phyloP scores from a whole-genome alignment of 352 stramenopile species.

The Thalassiosira mediterranea region DNA sequence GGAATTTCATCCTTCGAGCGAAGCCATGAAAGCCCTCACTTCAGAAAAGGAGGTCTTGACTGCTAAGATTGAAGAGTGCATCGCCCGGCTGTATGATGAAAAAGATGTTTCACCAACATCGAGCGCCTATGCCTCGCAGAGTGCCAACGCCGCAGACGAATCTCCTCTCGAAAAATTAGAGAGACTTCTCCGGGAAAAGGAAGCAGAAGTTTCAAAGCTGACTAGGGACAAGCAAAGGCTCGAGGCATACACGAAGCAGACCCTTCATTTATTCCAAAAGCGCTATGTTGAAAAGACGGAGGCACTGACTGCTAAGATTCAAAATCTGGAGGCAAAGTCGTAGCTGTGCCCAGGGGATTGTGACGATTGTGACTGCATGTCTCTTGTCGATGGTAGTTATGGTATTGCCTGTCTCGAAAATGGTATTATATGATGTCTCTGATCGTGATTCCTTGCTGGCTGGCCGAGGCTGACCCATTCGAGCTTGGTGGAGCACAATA shows the following conservation, averaged over 20 bases:
- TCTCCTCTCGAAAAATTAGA: conserved; percentile 9
- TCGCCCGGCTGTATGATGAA: conserved; percentile 10
- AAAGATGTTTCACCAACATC: conserved; percentile 1
- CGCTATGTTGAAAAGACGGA: conserved; percentile 5
- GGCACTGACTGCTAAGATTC: too few species aligned
- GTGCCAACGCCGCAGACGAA: not conserved
- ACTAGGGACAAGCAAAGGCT: conserved; percentile 15
- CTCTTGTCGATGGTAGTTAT: too few species aligned
- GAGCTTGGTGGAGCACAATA: too few species aligned
- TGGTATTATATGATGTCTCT: too few species aligned
- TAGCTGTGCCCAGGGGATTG: too few species aligned
- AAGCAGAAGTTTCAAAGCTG: conserved; percentile 9
- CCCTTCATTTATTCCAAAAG: conserved; percentile 5
- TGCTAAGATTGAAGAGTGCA: conserved; percentile 20
- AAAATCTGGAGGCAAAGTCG: too few species aligned
- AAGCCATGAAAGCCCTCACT: conserved; percentile 3
- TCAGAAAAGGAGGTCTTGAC: conserved; percentile 17
- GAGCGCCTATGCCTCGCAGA: not conserved
- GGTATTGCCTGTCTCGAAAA: too few species aligned
- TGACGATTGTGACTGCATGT: too few species aligned
- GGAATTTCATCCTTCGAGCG: not conserved
- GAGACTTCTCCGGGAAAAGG: not conserved
- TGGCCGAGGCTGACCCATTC: too few species aligned
- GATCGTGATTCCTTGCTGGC: too few species aligned
- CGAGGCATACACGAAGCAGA: conserved; percentile 19